A percentile compares a stretch with the other conserved stretches of the same genome.
phyloP scores from a whole-genome alignment of 2,329 filamentous ascomycete genomes.

The Cercospora berteroae region DNA sequence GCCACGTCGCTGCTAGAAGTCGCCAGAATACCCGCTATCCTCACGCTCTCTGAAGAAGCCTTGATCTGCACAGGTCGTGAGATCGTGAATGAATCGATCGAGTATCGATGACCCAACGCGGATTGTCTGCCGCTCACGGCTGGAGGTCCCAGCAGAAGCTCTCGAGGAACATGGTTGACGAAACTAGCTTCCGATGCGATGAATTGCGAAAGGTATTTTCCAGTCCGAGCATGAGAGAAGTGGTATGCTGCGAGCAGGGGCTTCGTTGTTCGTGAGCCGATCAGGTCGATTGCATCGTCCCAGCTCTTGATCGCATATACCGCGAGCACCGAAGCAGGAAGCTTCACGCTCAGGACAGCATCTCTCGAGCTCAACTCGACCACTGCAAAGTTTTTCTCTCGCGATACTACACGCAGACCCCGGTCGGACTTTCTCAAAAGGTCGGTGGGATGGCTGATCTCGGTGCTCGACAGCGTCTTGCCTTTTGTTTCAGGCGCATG shows the following conservation, averaged over 20 bases:
- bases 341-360: slow-evolving; percentile 37
- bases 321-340: slow-evolving; percentile 44
- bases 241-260: slow-evolving; percentile 50
- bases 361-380: slow-evolving; percentile 26
- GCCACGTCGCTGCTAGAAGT: slow-evolving; percentile 14
- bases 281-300: slow-evolving; percentile 55
- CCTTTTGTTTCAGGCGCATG: not conserved
- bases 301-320: slow-evolving; percentile 52
- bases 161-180: slow-evolving; percentile 57
- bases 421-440: slow-evolving; percentile 15
- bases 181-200: slow-evolving; percentile 52
- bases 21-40: slow-evolving; percentile 12
- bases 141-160: slow-evolving; percentile 50
- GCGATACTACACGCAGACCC: slow-evolving; percentile 23
- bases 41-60: slow-evolving; percentile 8
- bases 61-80: slow-evolving; percentile 45
- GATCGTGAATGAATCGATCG: slow-evolving; percentile 45
- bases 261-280: slow-evolving; percentile 26
- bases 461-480: slow-evolving; percentile 5
- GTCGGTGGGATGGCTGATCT: slow-evolving; percentile 8
- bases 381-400: slow-evolving; percentile 28
- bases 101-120: slow-evolving; percentile 42
- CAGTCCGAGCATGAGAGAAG: slow-evolving; percentile 51
- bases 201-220: slow-evolving; percentile 61
- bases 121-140: slow-evolving; percentile 36